A percentile compares a stretch with the other conserved stretches of the same genome.
phyloP scores from a whole-genome alignment of 495 filamentous ascomycete genomes.

The Penicillium nucicola region DNA sequence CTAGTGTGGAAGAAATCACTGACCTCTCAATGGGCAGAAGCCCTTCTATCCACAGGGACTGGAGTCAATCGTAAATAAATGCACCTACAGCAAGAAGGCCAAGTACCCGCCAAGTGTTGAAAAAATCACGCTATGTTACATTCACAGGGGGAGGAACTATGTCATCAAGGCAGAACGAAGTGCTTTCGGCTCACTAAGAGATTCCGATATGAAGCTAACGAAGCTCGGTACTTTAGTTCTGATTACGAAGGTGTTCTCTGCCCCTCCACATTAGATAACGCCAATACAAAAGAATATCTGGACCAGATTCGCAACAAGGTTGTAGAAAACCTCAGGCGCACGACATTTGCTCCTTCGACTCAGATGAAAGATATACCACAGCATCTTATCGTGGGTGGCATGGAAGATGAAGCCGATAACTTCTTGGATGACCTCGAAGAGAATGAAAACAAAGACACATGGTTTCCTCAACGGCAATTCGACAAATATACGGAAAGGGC shows the following conservation, averaged over 20 bases:
- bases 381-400: slow-evolving; percentile 58
- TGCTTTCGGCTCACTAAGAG: too few relatives aligned
- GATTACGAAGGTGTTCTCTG: slow-evolving; percentile 95
- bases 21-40: too few relatives aligned
- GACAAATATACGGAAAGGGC: slow-evolving; percentile 72
- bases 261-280: slow-evolving; percentile 97
- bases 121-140: too few relatives aligned
- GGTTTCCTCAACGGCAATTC: slow-evolving; percentile 78
- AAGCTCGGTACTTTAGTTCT: slow-evolving; percentile 83
- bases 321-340: slow-evolving; percentile 87
- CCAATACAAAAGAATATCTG: slow-evolving; percentile 89
- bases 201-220: not conserved
- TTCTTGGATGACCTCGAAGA: slow-evolving; percentile 85
- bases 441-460: slow-evolving; percentile 81
- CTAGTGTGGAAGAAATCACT: too few relatives aligned
- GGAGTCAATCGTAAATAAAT: too few relatives aligned
- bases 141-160: too few relatives aligned
- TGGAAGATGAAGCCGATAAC: slow-evolving; percentile 84
- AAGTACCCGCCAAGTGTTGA: too few relatives aligned
- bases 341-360: slow-evolving; percentile 83
- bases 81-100: too few relatives aligned
- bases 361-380: slow-evolving; percentile 93
- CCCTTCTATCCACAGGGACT: too few relatives aligned
- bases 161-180: too few relatives aligned
- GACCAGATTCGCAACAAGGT: slow-evolving; percentile 92